phyloP scores from a whole-genome alignment of 768 basidiomycete species.

The Boletus fagicola region DNA sequence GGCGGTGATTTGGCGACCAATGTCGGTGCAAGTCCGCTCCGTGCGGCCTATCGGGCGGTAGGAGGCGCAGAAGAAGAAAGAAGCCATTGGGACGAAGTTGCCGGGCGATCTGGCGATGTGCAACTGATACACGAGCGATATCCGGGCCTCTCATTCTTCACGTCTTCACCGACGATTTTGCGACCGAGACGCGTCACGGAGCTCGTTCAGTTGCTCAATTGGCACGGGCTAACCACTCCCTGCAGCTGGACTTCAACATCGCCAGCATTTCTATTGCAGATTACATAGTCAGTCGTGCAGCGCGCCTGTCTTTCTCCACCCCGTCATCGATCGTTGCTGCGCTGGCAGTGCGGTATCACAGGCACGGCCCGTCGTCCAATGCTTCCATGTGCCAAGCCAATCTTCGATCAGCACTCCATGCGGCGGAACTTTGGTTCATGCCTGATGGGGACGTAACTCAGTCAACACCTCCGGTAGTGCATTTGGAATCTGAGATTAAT shows the following conservation, averaged over 20 bases:
- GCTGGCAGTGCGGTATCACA: slow-evolving; percentile 1
- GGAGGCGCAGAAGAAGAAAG: not conserved
- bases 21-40: not conserved
- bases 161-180: not conserved
- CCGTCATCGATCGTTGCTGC: slow-evolving; percentile 1
- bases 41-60: not conserved
- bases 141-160: not conserved
- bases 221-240: not conserved
- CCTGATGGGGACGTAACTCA: slow-evolving; percentile 3
- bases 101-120: not conserved
- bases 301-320: slow-evolving; percentile 5
- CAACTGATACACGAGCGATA: not conserved
- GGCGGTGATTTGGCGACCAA: not conserved
- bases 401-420: slow-evolving; percentile 2
- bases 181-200: not conserved
- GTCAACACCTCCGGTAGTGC: not conserved
- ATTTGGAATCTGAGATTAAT: not conserved
- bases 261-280: not conserved
- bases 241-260: not conserved
- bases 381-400: not conserved
- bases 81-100: not conserved
- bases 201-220: not conserved
- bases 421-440: not conserved
- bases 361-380: not conserved
- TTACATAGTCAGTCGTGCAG: not conserved